Evolutionary conservation across 208 protist species (phyloP).

Genomic region (Naegleria fowleri): DNA sequence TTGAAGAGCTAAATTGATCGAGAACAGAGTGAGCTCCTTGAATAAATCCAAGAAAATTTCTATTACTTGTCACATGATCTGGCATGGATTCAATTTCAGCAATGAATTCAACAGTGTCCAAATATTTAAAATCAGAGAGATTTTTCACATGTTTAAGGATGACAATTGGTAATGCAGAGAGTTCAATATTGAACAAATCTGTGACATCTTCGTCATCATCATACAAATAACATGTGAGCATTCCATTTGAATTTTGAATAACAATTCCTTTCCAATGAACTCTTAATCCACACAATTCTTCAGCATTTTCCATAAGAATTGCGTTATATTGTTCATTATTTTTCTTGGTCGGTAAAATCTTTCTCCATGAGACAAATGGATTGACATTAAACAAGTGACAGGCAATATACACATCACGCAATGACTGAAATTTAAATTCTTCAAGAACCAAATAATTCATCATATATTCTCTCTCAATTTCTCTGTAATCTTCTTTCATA

Average conservation of each 20-base stretch:
- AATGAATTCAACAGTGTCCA: not conserved
- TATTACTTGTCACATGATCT: not conserved
- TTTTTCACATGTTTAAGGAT: not conserved
- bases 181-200: not conserved
- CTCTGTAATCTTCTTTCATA: not conserved
- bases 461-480: not conserved
- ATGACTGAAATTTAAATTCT: not conserved
- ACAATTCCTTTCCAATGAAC: not conserved
- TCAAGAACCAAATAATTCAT: not conserved
- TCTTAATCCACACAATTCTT: not conserved
- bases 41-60: not conserved
- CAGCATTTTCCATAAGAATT: not conserved
- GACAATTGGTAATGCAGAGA: not conserved
- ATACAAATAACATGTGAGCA: not conserved
- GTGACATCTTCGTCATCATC: not conserved
- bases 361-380: not conserved
- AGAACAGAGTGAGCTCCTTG: not conserved
- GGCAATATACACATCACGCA: not conserved
- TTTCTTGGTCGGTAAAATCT: not conserved
- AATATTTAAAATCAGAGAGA: not conserved
- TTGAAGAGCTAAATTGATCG: not conserved
- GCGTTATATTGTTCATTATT: not conserved
- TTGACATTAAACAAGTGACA: not conserved
- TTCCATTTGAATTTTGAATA: not conserved
- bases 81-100: not conserved